phyloP scores from a whole-genome alignment of 2,329 filamentous ascomycete species.

The Aspergillus intermedius region DNA sequence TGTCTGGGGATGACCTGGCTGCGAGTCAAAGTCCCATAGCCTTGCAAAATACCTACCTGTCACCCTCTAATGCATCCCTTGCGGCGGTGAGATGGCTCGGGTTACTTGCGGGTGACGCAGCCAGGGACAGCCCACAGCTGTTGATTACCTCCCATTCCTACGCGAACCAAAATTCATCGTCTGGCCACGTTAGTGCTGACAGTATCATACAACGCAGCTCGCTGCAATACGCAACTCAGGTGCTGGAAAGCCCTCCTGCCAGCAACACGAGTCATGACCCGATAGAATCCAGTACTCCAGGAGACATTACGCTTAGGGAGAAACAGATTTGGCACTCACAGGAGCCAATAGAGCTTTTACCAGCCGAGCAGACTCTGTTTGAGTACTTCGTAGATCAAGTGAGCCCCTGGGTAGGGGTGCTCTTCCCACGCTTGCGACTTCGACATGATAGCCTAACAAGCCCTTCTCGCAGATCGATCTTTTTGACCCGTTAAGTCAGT shows the following conservation, averaged over 20 bases:
- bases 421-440: neutral
- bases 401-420: conserved; percentile 11
- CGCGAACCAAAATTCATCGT: conserved; percentile 2
- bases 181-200: conserved; percentile 8
- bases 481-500: conserved; percentile 17
- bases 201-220: conserved; percentile 1
- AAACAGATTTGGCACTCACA: conserved; percentile 13
- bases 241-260: conserved; percentile 9
- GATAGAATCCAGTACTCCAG: neutral
- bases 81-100: conserved; percentile 17
- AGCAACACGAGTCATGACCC: neutral
- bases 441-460: neutral
- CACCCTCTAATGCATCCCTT: conserved; percentile 7
- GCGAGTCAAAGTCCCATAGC: neutral
- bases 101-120: conserved; percentile 1
- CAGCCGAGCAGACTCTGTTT: conserved; percentile 6
- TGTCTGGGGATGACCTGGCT: neutral
- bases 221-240: conserved; percentile 12
- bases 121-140: neutral
- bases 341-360: conserved; percentile 9
- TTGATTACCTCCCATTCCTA: neutral
- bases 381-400: conserved; percentile 13
- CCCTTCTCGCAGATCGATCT: conserved; percentile 12
- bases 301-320: neutral
- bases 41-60: neutral